Conservation (phyloP, 768 basidiomycete species). For the Lactarius akahatsu region DNA sequence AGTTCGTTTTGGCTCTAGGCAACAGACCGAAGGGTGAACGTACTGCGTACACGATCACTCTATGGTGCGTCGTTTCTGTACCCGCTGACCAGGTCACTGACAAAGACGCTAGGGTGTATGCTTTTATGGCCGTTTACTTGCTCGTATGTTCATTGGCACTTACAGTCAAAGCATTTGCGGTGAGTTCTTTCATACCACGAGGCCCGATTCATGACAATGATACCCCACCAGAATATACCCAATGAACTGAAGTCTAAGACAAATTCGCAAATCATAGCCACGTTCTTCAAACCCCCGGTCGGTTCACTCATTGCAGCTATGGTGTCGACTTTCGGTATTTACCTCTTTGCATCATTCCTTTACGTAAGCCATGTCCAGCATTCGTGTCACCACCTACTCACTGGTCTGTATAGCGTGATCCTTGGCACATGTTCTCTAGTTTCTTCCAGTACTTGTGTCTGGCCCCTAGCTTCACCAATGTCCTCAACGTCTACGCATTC, state of each 20-base stretch:
- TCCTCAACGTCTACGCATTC: slow-evolving; percentile 96
- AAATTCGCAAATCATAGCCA: slow-evolving; percentile 47
- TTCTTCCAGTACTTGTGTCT: slow-evolving; percentile 89
- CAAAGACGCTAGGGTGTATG: slow-evolving; percentile 65
- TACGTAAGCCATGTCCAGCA: slow-evolving; percentile 55
- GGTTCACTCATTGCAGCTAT: slow-evolving; percentile 84
- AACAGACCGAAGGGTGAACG: slow-evolving; percentile 90
- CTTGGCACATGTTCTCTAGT: slow-evolving; percentile 97
- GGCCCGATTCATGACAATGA: slow-evolving; percentile 6
- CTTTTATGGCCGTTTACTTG: slow-evolving; percentile 78
- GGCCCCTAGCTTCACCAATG: slow-evolving; percentile 92
- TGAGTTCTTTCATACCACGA: slow-evolving; percentile 37
- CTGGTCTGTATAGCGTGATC: slow-evolving; percentile 66
- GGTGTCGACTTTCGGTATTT: slow-evolving; percentile 88
- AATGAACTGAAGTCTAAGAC: slow-evolving; percentile 49
- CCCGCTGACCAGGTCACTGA: not conserved
- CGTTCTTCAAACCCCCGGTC: slow-evolving; percentile 73
- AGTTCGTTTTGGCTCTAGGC: slow-evolving; percentile 72
- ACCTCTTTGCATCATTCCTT: slow-evolving; percentile 79
- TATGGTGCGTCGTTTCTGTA: slow-evolving; percentile 51
- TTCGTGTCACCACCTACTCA: slow-evolving; percentile 16
- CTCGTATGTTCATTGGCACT: slow-evolving; percentile 85
- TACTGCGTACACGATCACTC: slow-evolving; percentile 62
- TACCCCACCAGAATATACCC: slow-evolving; percentile 52
- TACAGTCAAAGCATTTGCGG: slow-evolving; percentile 76